Base-by-base conservation (phyloP, 805 yeast genomes). In the Komagataella ulmi region DNA sequence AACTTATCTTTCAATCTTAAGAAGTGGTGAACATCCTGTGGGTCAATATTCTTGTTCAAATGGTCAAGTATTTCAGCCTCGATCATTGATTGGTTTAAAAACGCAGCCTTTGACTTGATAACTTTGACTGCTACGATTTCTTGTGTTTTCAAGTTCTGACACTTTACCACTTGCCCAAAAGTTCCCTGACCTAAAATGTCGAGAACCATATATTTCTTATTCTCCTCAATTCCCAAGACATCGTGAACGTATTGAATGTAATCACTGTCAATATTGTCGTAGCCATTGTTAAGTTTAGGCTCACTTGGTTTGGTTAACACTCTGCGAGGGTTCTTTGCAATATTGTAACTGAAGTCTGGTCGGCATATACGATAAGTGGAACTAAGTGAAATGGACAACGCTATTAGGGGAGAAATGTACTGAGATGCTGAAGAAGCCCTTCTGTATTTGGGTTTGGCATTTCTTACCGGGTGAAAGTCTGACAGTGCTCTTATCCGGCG, bases 111-210 rank as follows among this genome's bases (percentile, higher is more conserved):
- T 43, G 96, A 85, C 64, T 91, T 93, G 53, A 93, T 87, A 47
- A 93, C 95, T 67, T 93, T 93, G 44, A 93, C 95, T 1, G 99
- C 99, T 23, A 90, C 87, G 18, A 91, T 79, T 55, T 88, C 91
- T 62, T 88, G 93, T 48, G 89, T 86, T 48, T 65, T 67, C 55
- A 72, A 56, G 58, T 81, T 78, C 64, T 88, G 96, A 67, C 97
- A 91, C 68, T 91, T 93, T 46, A 90, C 95, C 48, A 93, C 99
- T 68, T 93, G 98, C 7, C 99, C 99, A 73, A 93, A 93, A 1
- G 99, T 90, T 2, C 99, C 99, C 55, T 90, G 91, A 0, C 99
- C 99, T 46, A 93, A 68, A 14, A 93, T 74, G 65, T 91, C 98
- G 53, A 93, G 70, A 4, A 93, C 97, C 60, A 93, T 74, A 63